These are phyloP conservation scores for Maudiozyma pseudohumilis DNA, from an alignment of 805 yeast species.

Conservation along the genomic window DNA sequence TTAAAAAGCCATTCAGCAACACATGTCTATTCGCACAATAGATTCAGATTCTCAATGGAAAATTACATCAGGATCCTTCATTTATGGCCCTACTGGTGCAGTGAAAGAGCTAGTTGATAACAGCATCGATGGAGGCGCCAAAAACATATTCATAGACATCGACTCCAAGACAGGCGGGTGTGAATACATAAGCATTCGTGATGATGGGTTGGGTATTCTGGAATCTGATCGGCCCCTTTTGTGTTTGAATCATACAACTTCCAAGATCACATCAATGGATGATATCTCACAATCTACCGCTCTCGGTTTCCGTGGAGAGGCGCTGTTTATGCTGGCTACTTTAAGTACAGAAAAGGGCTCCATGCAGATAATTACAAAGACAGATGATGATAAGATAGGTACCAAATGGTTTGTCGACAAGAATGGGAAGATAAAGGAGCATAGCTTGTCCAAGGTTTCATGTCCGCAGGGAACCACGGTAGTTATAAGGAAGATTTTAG, in stretches of 20 bases:
- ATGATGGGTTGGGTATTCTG: conserved; percentile 34
- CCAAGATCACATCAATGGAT: conserved; percentile 28
- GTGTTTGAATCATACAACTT: conserved; percentile 35
- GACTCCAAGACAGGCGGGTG: conserved; percentile 33
- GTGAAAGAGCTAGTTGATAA: conserved; percentile 36
- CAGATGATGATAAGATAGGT: conserved; percentile 24
- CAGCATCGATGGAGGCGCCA: conserved; percentile 31
- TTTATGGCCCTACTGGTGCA: conserved; percentile 30
- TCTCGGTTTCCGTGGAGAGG: conserved; percentile 44
- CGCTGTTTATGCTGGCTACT: conserved; percentile 33
- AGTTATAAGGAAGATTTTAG: conserved; percentile 26
- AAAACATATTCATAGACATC: conserved; percentile 29
- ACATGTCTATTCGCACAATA: conserved; percentile 15
- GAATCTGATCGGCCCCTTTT: conserved; percentile 25
- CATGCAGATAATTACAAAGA: conserved; percentile 27
- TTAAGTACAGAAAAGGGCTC: conserved; percentile 18
- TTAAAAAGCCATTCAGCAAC: neutral
- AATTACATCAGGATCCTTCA: conserved; percentile 23
- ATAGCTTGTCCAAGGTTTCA: conserved; percentile 17
- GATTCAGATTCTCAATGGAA: conserved; percentile 10
- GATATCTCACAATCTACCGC: conserved; percentile 28
- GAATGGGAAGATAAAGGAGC: conserved; percentile 19
- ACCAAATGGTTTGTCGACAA: conserved; percentile 30
- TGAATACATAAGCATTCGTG: conserved; percentile 27
- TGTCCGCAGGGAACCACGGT: conserved; percentile 32